Evolutionary conservation across 768 basidiomycete species (phyloP), one percentile per base, ranked within the genome.

Genomic region (Auriscalpium vulgare): DNA sequence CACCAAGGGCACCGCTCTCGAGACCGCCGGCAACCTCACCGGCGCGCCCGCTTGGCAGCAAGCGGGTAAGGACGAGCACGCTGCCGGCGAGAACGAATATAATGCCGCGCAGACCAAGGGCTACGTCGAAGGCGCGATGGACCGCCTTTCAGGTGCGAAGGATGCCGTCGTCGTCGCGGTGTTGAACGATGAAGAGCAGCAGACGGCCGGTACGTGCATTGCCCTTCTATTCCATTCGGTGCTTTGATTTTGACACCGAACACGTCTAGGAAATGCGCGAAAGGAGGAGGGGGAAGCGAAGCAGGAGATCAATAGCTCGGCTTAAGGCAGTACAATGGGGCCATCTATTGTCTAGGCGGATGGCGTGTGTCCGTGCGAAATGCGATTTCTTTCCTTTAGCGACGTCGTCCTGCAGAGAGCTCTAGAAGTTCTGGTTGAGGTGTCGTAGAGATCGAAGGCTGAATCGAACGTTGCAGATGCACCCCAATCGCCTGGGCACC

Each of bases 41-140:
- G 79, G 79, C 11, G 67, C 74, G 8, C 63, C 63, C 3, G 68
- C 75, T 3, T 80, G 77, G 80, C 65, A 73, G 51, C 62, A 71
- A 19, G 73, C 74, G 6, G 81, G 81, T n/a, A 73, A 76, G 64
- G 58, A 78, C 57, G 79, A 82, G 65, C 82, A 82, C 60, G 74
- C 73, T 2, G 63, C 71, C 40, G 81, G 81, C 47, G 79, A 81
- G 64, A 72, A 72, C 14, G 78, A 79, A 65, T 71, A 71, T 67
- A 74, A 75, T 21, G 76, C 78, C 19, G 78, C 78, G 10, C 72
- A 79, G 58, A 74, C 75, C 16, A 70, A 79, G 60, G 76, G 72
- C 2, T 81, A 78, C 61, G 78, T 65, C 13, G 76, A 83, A 54
- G 81, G 80, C 4, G 70, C 73, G 1, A 53, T 52, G 0, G 78